Percentiles rank a stretch among this genome's conserved stretches.
phyloP scores from a whole-genome alignment of 208 protist species.

The Polymyxa betae region DNA sequence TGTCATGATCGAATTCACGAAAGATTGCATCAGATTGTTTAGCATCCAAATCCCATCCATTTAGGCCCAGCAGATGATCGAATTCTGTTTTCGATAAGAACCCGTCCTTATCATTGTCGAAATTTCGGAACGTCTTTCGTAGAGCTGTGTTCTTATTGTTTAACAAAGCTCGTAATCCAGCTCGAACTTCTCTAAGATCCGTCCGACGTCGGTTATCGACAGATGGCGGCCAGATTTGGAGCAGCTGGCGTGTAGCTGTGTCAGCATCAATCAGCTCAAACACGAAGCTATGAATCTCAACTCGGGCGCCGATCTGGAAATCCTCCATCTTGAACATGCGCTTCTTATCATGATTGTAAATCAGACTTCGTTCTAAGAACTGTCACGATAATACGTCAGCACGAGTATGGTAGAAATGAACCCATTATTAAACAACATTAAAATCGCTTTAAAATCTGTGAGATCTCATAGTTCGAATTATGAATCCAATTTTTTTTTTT shows the following conservation, averaged over 20 bases:
- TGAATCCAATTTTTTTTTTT: too few relatives aligned
- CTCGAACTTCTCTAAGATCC: background rate
- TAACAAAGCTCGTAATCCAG: background rate
- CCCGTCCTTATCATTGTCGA: slow-evolving; percentile 50
- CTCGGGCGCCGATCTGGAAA: slow-evolving; percentile 50
- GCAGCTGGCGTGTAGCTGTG: background rate
- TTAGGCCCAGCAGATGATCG: background rate
- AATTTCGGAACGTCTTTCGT: slow-evolving; percentile 30
- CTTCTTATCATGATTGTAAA: slow-evolving; percentile 58
- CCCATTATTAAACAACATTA: too few relatives aligned
- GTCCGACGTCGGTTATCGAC: background rate
- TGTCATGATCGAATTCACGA: background rate
- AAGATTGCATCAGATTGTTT: background rate
- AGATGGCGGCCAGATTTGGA: background rate
- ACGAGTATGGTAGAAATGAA: too few relatives aligned
- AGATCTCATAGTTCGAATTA: too few relatives aligned
- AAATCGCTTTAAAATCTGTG: too few relatives aligned
- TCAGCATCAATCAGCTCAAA: slow-evolving; percentile 54
- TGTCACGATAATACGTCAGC: too few relatives aligned
- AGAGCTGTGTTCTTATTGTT: slow-evolving; percentile 38
- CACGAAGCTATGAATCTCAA: slow-evolving; percentile 54
- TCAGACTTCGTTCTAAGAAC: slow-evolving; percentile 57
- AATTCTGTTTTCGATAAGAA: slow-evolving; percentile 9
- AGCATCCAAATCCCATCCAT: slow-evolving; percentile 12
- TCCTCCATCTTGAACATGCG: slow-evolving; percentile 23